These are phyloP conservation scores for Circinella minor DNA, from an alignment of 371 early-diverging fungal genomes.

Conservation along the genomic window DNA sequence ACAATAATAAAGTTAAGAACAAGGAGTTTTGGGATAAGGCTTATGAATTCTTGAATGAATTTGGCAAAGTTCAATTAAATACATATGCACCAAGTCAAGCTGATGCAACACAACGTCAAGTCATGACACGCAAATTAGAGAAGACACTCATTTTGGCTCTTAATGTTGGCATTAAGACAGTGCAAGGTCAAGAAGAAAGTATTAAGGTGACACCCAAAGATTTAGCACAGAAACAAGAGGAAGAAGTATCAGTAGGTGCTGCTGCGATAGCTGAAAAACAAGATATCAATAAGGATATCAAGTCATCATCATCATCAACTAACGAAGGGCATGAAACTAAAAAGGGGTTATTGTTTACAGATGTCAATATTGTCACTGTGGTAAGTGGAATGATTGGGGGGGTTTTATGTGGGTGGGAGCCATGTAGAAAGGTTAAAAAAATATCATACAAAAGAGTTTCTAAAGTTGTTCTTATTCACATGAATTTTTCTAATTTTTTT, in stretches of 20 bases:
- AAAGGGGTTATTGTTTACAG: constrained; percentile 6
- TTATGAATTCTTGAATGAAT: constrained; percentile 41
- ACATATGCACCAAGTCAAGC: constrained; percentile 34
- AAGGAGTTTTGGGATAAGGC: constrained; percentile 38
- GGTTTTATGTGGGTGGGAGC: background rate
- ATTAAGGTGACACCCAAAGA: constrained; percentile 28
- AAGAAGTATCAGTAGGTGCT: background rate
- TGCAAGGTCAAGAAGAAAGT: constrained; percentile 45
- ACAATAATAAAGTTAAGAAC: constrained; percentile 16
- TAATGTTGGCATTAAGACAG: constrained; percentile 43
- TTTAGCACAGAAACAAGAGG: constrained; percentile 4
- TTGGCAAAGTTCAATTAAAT: constrained; percentile 33
- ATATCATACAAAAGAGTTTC: background rate
- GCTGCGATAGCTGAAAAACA: background rate
- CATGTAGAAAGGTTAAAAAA: too few species aligned
- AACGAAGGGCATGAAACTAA: constrained; percentile 14
- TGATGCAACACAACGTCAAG: constrained; percentile 38
- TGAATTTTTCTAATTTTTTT: background rate
- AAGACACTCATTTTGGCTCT: constrained; percentile 39
- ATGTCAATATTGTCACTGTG: constrained; percentile 31
- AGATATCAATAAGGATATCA: background rate
- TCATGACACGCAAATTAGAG: constrained; percentile 42
- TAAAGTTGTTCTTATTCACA: background rate
- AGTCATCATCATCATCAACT: background rate
- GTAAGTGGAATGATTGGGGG: constrained; percentile 9